Conservation (phyloP, 108 stramenopile genomes). For the Cyclostephanos tholiformis region DNA sequence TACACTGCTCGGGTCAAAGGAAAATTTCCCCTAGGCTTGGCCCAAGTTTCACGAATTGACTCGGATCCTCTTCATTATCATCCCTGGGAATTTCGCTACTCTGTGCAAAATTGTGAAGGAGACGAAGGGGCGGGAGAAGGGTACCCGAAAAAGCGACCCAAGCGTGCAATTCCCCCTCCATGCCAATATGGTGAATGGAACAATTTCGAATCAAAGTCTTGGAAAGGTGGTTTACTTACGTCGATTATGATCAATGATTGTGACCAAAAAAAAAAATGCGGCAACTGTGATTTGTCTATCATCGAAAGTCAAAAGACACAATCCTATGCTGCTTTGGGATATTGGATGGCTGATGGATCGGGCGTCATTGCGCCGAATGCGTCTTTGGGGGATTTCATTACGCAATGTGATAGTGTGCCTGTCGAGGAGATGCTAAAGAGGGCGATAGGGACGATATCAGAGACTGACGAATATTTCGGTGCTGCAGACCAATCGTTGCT, state of each 20-base stretch:
- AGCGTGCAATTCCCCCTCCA: constrained; percentile 34
- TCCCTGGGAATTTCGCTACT: constrained; percentile 33
- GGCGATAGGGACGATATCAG: constrained; percentile 6
- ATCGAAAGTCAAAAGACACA: not conserved
- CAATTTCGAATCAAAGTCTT: not conserved
- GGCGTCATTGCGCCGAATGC: constrained; percentile 15
- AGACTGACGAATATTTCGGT: not conserved
- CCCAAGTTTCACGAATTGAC: not conserved
- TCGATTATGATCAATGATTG: constrained; percentile 1
- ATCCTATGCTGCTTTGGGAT: constrained; percentile 48
- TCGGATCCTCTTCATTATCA: not conserved
- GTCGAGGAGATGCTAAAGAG: constrained; percentile 23
- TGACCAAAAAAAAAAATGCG: constrained; percentile 16
- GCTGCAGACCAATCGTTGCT: constrained; percentile 10
- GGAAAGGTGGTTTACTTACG: constrained; percentile 29
- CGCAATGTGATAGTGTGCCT: constrained; percentile 14
- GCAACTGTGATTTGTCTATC: not conserved
- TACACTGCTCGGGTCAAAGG: constrained; percentile 80
- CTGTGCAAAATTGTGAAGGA: not conserved
- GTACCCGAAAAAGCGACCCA: constrained; percentile 8
- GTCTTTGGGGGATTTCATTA: constrained; percentile 17
- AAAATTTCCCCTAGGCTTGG: constrained; percentile 59
- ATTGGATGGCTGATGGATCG: constrained; percentile 53
- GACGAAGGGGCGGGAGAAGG: not conserved
- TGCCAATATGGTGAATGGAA: constrained; percentile 42